These are phyloP conservation scores for Amaranthus palmeri DNA, from an alignment of 148 eudicot genomes.

Conservation along the genomic window DNA sequence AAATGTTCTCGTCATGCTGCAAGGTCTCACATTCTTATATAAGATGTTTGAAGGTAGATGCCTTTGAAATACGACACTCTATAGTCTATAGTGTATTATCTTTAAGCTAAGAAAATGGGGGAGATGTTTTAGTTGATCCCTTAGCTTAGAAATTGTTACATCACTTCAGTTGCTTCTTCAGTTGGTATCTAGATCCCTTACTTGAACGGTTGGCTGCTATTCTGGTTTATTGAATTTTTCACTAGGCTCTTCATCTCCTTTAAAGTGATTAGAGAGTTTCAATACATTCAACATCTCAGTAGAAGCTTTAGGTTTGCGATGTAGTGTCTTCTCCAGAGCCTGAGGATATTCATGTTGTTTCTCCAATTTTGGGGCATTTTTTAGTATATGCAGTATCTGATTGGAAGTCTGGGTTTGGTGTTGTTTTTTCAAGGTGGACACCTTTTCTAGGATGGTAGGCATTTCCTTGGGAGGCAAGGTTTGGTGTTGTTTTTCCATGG, in stretches of 20 bases:
- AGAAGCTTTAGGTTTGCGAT: constrained; percentile 8
- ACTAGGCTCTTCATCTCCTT: constrained; percentile 11
- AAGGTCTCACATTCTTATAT: constrained; percentile 60
- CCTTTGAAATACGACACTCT: background rate
- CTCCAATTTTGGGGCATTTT: background rate
- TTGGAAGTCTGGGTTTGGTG: constrained; percentile 2
- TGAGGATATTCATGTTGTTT: background rate
- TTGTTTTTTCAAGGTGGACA: background rate
- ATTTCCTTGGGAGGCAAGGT: constrained; percentile 5
- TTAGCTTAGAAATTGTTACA: constrained; percentile 4
- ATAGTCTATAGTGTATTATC: background rate
- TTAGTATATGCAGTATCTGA: constrained; percentile 3
- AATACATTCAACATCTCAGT: background rate
- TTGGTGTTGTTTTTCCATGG: background rate
- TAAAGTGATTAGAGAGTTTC: constrained; percentile 9
- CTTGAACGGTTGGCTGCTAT: constrained; percentile 15
- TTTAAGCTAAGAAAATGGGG: constrained; percentile 20
- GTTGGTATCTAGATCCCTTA: background rate
- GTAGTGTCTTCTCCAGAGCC: constrained; percentile 7
- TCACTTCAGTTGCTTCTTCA: background rate
- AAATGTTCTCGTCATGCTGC: constrained; percentile 84
- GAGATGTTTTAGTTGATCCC: constrained; percentile 15
- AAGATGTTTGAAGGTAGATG: constrained; percentile 15
- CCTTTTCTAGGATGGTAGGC: background rate
- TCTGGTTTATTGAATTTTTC: constrained; percentile 12